A percentile compares a stretch with the other conserved stretches of the same genome.
These are phyloP conservation scores for Yamadazyma spencermartinsiae DNA, from an alignment of 1,139 yeast species.

Conservation along the genomic window DNA sequence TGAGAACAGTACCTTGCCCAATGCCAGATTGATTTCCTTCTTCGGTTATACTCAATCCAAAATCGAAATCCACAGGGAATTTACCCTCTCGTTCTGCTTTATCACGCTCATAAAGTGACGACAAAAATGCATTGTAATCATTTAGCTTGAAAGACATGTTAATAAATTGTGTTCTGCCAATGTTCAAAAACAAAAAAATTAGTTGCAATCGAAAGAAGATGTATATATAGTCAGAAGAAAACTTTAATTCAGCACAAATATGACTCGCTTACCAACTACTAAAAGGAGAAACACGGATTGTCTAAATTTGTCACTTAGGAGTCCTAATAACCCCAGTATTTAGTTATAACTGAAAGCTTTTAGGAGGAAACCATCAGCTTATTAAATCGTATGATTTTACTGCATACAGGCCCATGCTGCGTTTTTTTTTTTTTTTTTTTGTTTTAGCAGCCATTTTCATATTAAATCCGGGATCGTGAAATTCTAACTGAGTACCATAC, in stretches of 20 bases:
- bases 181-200: too few relatives aligned
- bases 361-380: background rate
- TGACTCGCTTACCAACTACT: too few relatives aligned
- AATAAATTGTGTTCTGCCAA: background rate
- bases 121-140: constrained; percentile 34
- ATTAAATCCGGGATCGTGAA: too few relatives aligned
- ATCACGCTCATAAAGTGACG: constrained; percentile 28
- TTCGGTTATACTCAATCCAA: constrained; percentile 20
- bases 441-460: background rate
- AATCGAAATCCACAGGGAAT: constrained; percentile 35
- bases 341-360: background rate
- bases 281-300: too few relatives aligned
- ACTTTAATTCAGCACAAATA: too few relatives aligned
- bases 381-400: background rate
- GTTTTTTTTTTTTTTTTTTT: background rate
- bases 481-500: too few relatives aligned
- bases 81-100: constrained; percentile 9
- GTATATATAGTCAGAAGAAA: background rate
- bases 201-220: too few relatives aligned
- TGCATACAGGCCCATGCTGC: background rate
- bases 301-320: too few relatives aligned
- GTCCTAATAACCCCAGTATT: background rate
- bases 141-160: constrained; percentile 32
- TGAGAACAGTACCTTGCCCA: background rate
- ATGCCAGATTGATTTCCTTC: background rate